Base-by-base conservation (phyloP, 345 rosid genomes). In the Populus tremula region DNA sequence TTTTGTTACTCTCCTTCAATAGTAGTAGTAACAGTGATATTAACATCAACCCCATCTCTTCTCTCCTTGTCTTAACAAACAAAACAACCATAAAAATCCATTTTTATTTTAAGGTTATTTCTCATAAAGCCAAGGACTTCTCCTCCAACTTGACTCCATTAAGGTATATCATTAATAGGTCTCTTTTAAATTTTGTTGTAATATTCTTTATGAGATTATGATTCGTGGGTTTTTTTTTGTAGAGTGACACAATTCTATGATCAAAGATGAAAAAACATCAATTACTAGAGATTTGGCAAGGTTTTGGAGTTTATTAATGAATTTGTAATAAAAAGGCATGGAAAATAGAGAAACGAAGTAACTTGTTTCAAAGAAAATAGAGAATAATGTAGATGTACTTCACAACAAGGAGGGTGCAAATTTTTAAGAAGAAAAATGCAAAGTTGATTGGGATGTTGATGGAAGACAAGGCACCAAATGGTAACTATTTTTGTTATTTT, bases 231-330 rank as follows among this genome's bases (percentile, higher is more conserved):
- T 70, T 70, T 20, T 70, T 8, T 64, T 67, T 78, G 74, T 80
- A 87, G 93, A 89, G 81, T 78, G 82, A 83, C 74, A 41, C 2
- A 93, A 89, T 89, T 91, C 92, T 49, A 88, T 91, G 93, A 88
- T 94, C 74, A 84, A 90, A 82, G 90, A 78, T 72, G 91, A 91
- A 27, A 94, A 90, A 81, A 89, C 85, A 87, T 85, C 91, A 50
- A 73, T 94, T 64, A 84, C 90, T 73, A 85, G 86, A 81, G 96
- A 89, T 72, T 81, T 94, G 75, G 85, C 77, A 71, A 82, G 82
- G 73, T 90, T 94, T 53, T 89, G 84, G 90, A 87, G 50, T 88
- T 84, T 71, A 72, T 93, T 73, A 91, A 94, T 76, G 89, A 82
- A 65, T 77, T 86, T 83, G 82, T 77, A 68, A 66, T 82, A n/a